Conservation (phyloP, 2,329 filamentous ascomycete genomes). For the Neophaeococcomyces aloes region DNA sequence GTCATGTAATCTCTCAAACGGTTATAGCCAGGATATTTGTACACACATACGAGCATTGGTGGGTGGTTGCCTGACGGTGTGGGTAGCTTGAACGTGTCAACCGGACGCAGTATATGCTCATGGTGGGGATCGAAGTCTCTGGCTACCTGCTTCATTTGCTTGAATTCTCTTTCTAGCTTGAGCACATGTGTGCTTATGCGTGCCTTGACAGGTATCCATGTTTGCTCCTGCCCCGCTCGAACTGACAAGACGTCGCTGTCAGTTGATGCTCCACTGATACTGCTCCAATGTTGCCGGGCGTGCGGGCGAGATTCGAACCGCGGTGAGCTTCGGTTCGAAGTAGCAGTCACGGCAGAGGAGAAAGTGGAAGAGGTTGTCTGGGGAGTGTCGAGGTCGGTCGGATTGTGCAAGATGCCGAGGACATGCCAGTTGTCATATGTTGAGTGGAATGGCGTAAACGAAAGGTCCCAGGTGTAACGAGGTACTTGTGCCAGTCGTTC, state of each 20-base stretch:
- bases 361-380: conserved; percentile 37
- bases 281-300: conserved; percentile 40
- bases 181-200: conserved; percentile 72
- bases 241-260: conserved; percentile 35
- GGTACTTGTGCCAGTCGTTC: conserved; percentile 63
- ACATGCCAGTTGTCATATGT: conserved; percentile 83
- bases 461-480: conserved; percentile 68
- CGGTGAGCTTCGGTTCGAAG: conserved; percentile 34
- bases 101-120: conserved; percentile 65
- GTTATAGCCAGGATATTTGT: conserved; percentile 66
- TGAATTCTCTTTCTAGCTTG: conserved; percentile 76
- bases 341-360: conserved; percentile 29
- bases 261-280: conserved; percentile 38
- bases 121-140: conserved; percentile 60
- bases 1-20: conserved; percentile 55
- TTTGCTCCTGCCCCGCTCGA: conserved; percentile 28
- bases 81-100: conserved; percentile 66
- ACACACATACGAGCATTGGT: conserved; percentile 68
- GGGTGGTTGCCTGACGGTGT: conserved; percentile 58
- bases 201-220: conserved; percentile 59
- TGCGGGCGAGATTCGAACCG: conserved; percentile 31
- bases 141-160: conserved; percentile 65
- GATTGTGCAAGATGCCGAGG: conserved; percentile 49
- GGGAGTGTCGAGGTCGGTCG: conserved; percentile 35
- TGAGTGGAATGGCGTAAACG: conserved; percentile 37